phyloP scores from a whole-genome alignment of 257 asterid genomes.

The Ilex aquifolium region DNA sequence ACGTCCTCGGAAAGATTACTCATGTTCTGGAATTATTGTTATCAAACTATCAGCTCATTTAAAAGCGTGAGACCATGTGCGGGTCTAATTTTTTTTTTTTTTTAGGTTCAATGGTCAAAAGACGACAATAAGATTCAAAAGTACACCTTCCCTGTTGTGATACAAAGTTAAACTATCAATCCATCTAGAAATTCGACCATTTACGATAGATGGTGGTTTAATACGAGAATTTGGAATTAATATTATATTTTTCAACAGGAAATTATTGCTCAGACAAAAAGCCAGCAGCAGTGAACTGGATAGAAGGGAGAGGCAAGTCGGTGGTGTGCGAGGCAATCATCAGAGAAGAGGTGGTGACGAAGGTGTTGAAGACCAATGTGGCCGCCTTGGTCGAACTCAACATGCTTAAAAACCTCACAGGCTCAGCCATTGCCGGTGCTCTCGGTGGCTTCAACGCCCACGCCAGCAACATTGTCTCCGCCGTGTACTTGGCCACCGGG shows the following conservation, averaged over 20 bases:
- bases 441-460: constrained; percentile 61
- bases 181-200: no score
- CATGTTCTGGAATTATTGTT: no score
- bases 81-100: no score
- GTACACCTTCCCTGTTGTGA: no score
- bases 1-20: no score
- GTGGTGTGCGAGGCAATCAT: constrained; percentile 52
- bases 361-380: constrained; percentile 46
- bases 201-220: no score
- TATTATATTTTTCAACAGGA: constrained; percentile 9
- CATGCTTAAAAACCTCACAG: constrained; percentile 45
- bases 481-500: constrained; percentile 47
- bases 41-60: no score
- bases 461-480: constrained; percentile 47
- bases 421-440: constrained; percentile 52
- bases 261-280: constrained; percentile 52
- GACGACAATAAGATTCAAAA: no score
- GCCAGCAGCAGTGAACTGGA: constrained; percentile 56
- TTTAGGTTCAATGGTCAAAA: no score
- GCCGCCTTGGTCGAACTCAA: constrained; percentile 46
- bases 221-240: no score
- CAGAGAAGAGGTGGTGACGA: constrained; percentile 39
- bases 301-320: constrained; percentile 52
- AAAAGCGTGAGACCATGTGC: no score
- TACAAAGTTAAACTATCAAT: no score